Base-by-base conservation (phyloP, 1,284 basidiomycete genomes). In the Schizopora paradoxa region DNA sequence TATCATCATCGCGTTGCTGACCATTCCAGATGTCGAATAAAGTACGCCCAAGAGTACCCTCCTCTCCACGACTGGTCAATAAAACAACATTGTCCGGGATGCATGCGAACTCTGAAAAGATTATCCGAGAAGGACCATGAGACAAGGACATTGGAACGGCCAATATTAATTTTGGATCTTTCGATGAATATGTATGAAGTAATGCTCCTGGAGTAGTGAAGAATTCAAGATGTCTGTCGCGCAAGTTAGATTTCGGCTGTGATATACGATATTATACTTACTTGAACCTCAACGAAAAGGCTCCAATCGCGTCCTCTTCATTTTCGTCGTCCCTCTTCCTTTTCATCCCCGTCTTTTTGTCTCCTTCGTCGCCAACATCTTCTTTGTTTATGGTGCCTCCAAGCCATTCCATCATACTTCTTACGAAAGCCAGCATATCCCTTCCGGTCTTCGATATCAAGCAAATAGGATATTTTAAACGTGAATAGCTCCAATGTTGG, bases 331-430 rank as follows among this genome's bases (percentile, higher is more conserved):
- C 73, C 43, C 77, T 66, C 54, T 80, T 74, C 59, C 82, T 73
- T 55, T 78, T 75, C 49, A 73, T 67, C 51, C 70, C 69, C 41
- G 74, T 70, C 48, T 73, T 72, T 48, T 67, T 60, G 53, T 58
- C 66, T 2, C 76, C 77, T 21, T 86, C 84, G 59, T 89, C 86
- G 6, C 86, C 88, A 0, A 87, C 82, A 49, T 91, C 88, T 56
- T 91, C 86, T 59, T 91, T 91, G 56, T 83, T 91, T 51, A 96
- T 85, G 1, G 90, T 91, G 6, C 92, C 91, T 11, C 94, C 92
- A 57, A 98, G 83, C 94, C 95, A 99, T 63, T 98, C 96, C 79
- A 98, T 95, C 83, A 99, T 88, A 71, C 91, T 95, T 46, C 93
- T 73, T 13, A 96, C 91, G 57, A 95, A 93, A 1, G 90, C 88